Percentiles rank a stretch among this genome's conserved stretches.
phyloP scores from a whole-genome alignment of 352 stramenopile species.

The Pythium phragmiticola region DNA sequence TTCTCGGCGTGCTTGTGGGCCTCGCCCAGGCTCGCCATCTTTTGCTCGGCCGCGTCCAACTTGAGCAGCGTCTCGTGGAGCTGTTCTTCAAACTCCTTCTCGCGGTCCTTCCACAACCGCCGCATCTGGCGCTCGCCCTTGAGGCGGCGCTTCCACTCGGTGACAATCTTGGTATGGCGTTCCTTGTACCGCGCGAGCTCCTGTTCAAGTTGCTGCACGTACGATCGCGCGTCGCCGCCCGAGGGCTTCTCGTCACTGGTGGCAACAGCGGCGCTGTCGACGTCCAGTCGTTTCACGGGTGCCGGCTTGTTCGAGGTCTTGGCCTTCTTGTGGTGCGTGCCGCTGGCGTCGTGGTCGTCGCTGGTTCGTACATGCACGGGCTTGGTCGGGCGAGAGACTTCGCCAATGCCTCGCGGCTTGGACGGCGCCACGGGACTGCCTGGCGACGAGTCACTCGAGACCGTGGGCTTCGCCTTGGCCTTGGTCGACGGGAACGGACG shows the following conservation, averaged over 20 bases:
- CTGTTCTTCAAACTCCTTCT: constrained; percentile 70
- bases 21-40: constrained; percentile 40
- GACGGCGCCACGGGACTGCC: constrained; percentile 2
- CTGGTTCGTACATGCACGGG: background rate
- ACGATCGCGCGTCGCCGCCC: background rate
- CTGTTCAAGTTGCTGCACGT: constrained; percentile 31
- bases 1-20: constrained; percentile 68
- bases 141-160: constrained; percentile 76
- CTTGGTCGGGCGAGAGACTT: constrained; percentile 13
- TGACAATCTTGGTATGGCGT: constrained; percentile 78
- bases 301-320: constrained; percentile 21
- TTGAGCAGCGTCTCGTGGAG: constrained; percentile 59
- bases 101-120: constrained; percentile 72
- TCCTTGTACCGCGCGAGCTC: constrained; percentile 79
- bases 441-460: constrained; percentile 16
- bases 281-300: constrained; percentile 18
- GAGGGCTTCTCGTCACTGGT: background rate
- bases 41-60: constrained; percentile 46
- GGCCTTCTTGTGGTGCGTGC: constrained; percentile 3
- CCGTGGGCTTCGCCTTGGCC: constrained; percentile 1
- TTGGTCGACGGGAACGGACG: constrained; percentile 1
- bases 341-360: background rate
- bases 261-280: constrained; percentile 9
- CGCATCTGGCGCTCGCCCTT: constrained; percentile 77
- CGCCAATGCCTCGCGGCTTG: background rate